Evolutionary conservation across 495 filamentous ascomycete species (phyloP).

Genomic region (Collariella sp.): DNA sequence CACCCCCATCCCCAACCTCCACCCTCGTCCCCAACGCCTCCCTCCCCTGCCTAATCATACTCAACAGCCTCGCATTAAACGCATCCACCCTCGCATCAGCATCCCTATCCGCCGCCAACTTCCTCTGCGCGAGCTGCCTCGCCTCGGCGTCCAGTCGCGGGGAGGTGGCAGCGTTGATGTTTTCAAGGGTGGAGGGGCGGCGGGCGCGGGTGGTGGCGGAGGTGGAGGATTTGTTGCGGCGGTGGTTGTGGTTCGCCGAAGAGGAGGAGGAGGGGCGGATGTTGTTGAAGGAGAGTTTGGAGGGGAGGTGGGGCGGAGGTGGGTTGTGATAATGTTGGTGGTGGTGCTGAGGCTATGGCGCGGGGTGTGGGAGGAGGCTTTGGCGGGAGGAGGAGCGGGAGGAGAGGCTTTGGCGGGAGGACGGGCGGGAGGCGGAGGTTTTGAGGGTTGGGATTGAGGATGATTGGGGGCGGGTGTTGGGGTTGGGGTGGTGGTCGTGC

Average conservation of each 20-base stretch:
- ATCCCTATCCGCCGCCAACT: conserved; percentile 63
- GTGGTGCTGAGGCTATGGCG: conserved; percentile 4
- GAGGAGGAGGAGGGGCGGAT: conserved; percentile 13
- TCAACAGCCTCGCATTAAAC: conserved; percentile 67
- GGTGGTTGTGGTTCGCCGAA: conserved; percentile 23
- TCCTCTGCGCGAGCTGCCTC: conserved; percentile 55
- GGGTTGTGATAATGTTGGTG: neutral
- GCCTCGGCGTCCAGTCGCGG: conserved; percentile 51
- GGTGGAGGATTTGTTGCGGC: conserved; percentile 27
- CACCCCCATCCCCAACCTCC: conserved; percentile 54
- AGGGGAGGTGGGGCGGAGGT: conserved; percentile 14
- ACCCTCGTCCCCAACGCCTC: conserved; percentile 76
- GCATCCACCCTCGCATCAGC: conserved; percentile 67
- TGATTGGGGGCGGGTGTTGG: conserved; percentile 2
- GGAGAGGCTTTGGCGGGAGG: conserved; percentile 7
- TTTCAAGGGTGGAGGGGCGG: neutral
- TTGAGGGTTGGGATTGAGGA: conserved; percentile 5
- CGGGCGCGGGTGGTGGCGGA: conserved; percentile 12
- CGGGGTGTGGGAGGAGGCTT: conserved; percentile 1
- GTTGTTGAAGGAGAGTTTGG: conserved; percentile 19
- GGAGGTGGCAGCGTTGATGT: conserved; percentile 24
- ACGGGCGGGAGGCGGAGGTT: conserved; percentile 15
- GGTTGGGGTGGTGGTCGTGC: neutral
- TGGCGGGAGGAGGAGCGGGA: conserved; percentile 28
- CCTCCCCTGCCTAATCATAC: conserved; percentile 81